These are phyloP conservation scores for Lathyrus tuberosus DNA, from an alignment of 306 rosid genomes.

Conservation along the genomic window DNA sequence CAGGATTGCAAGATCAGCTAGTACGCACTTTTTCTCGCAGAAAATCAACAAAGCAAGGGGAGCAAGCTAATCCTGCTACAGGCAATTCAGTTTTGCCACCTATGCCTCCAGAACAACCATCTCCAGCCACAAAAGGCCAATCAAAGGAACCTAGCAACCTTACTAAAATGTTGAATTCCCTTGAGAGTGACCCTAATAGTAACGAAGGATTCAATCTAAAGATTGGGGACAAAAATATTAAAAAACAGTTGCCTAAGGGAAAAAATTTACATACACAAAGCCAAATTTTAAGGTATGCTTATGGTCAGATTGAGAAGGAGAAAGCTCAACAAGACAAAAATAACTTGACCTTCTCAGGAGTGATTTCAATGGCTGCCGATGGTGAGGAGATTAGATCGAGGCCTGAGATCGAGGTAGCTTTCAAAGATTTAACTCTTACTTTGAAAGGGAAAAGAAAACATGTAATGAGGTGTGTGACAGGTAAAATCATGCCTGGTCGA, in stretches of 20 bases:
- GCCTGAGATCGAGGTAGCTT: slow-evolving; percentile 75
- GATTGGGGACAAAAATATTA: slow-evolving; percentile 71
- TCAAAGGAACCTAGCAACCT: slow-evolving; percentile 60
- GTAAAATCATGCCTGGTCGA: slow-evolving; percentile 78
- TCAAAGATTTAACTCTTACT: slow-evolving; percentile 77
- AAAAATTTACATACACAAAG: slow-evolving; percentile 67
- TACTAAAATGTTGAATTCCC: slow-evolving; percentile 64
- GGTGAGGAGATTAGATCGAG: slow-evolving; percentile 55
- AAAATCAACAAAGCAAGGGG: slow-evolving; percentile 50
- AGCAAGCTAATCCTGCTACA: slow-evolving; percentile 30
- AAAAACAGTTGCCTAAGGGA: slow-evolving; percentile 63
- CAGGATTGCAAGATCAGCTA: slow-evolving; percentile 52
- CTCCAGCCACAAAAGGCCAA: slow-evolving; percentile 45
- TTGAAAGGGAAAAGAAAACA: slow-evolving; percentile 68
- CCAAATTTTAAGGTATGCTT: slow-evolving; percentile 84
- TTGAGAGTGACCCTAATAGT: slow-evolving; percentile 57
- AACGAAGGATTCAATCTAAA: slow-evolving; percentile 66
- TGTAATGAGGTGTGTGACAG: slow-evolving; percentile 65
- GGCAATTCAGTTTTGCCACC: slow-evolving; percentile 17
- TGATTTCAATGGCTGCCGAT: slow-evolving; percentile 75
- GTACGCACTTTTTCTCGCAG: slow-evolving; percentile 71
- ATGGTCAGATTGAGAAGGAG: slow-evolving; percentile 83
- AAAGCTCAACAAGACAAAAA: slow-evolving; percentile 76
- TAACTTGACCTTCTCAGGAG: slow-evolving; percentile 75
- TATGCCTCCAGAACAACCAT: slow-evolving; percentile 39